Evolutionary conservation across 148 eudicot species (phyloP).

Genomic region (Chenopodium berlandieri): DNA sequence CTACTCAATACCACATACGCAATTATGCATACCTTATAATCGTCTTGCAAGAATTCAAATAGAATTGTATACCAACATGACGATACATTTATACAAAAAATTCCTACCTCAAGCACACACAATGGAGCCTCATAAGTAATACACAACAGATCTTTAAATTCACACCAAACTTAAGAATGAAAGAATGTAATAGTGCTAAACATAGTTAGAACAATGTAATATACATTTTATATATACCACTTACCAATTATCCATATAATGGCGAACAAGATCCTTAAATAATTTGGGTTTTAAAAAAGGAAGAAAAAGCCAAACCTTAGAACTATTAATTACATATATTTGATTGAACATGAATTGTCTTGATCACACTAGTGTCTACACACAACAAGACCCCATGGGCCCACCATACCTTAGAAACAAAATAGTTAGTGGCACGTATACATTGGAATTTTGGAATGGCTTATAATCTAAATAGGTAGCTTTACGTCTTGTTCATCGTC

Average conservation of each 20-base stretch:
- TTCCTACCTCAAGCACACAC: no score
- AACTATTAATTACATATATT: neutral
- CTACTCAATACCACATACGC: no score
- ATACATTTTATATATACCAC: no score
- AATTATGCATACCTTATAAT: no score
- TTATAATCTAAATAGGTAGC: neutral
- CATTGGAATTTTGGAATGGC: neutral
- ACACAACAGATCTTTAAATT: no score
- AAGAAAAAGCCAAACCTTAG: neutral
- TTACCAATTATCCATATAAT: neutral
- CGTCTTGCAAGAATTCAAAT: no score
- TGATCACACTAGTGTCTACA: neutral
- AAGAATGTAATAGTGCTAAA: no score
- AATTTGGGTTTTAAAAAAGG: neutral
- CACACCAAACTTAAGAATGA: no score
- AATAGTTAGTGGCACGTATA: neutral
- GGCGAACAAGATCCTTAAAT: neutral
- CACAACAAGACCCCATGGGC: neutral
- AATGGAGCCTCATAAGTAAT: no score
- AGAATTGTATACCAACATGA: no score
- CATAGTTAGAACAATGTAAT: no score
- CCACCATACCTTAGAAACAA: neutral
- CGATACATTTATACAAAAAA: no score
- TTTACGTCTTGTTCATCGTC: neutral
- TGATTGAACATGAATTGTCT: neutral